These are phyloP conservation scores for Morella rubra DNA, from an alignment of 306 rosid genomes.

Conservation along the genomic window DNA sequence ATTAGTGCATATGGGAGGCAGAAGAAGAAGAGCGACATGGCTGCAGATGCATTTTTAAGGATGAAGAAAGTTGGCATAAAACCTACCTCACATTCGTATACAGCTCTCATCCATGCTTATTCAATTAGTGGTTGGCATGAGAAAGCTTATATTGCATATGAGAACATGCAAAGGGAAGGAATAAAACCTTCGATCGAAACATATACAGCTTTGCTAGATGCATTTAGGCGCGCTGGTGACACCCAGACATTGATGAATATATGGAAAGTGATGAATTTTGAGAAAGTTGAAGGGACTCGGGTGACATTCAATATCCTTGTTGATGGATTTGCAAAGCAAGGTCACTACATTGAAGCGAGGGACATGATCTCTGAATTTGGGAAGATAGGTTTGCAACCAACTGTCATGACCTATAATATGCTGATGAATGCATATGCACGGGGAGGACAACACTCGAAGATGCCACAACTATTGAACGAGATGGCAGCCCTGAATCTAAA, in stretches of 20 bases:
- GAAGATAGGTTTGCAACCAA: constrained; percentile 71
- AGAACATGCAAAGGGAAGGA: constrained; percentile 68
- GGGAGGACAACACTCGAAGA: constrained; percentile 74
- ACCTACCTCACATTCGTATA: constrained; percentile 79
- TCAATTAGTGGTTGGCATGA: constrained; percentile 77
- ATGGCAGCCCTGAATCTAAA: constrained; percentile 63
- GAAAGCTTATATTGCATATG: constrained; percentile 73
- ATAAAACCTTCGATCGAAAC: constrained; percentile 84
- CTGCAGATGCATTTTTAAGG: constrained; percentile 80
- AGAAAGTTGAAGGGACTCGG: constrained; percentile 62
- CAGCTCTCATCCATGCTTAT: constrained; percentile 87
- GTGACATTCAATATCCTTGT: constrained; percentile 74
- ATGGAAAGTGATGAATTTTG: constrained; percentile 73
- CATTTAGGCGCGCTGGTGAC: constrained; percentile 79
- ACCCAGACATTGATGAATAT: constrained; percentile 62
- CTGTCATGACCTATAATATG: constrained; percentile 82
- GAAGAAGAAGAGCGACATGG: constrained; percentile 77
- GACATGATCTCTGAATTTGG: constrained; percentile 72
- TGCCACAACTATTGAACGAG: constrained; percentile 76
- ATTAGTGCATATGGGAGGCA: constrained; percentile 83
- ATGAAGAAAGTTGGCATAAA: constrained; percentile 76
- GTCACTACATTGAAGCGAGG: constrained; percentile 75
- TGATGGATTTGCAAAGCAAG: constrained; percentile 92
- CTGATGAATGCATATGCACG: constrained; percentile 86
- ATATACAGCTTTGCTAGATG: constrained; percentile 79